Evolutionary conservation across 176 grass and related monocot genomes (phyloP).

Genomic region (Eragrostis curvula): DNA sequence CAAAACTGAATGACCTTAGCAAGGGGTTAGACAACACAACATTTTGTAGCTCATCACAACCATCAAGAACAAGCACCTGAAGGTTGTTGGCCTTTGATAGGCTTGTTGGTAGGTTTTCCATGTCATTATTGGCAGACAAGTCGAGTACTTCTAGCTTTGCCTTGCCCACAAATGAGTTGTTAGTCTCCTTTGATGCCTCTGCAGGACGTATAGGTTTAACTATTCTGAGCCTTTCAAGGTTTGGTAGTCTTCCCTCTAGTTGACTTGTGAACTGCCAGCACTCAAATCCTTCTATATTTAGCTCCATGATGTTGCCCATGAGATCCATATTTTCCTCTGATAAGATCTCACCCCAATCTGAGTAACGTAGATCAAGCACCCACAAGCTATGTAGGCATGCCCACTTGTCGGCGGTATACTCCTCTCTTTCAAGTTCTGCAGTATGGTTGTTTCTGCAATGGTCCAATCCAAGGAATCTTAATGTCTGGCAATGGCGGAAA

Average conservation of each 20-base stretch:
- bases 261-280: background rate
- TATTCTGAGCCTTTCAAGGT: slow-evolving; percentile 12
- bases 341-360: slow-evolving; percentile 1
- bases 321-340: background rate
- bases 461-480: slow-evolving; percentile 6
- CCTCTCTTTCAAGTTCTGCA: background rate
- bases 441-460: background rate
- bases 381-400: background rate
- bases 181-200: background rate
- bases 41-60: background rate
- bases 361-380: slow-evolving; percentile 8
- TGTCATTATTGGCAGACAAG: background rate
- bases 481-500: background rate
- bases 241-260: background rate
- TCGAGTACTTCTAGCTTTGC: background rate
- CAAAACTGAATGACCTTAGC: slow-evolving; percentile 5
- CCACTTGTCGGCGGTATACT: background rate
- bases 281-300: background rate
- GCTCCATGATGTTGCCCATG: background rate
- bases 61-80: slow-evolving; percentile 26
- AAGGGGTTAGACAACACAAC: background rate
- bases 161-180: background rate
- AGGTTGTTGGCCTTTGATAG: background rate
- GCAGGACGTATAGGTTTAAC: background rate
- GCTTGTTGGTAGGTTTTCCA: background rate